Evolutionary conservation across 2,329 filamentous ascomycete species (phyloP).

Genomic region (Calonectria fujianensis): DNA sequence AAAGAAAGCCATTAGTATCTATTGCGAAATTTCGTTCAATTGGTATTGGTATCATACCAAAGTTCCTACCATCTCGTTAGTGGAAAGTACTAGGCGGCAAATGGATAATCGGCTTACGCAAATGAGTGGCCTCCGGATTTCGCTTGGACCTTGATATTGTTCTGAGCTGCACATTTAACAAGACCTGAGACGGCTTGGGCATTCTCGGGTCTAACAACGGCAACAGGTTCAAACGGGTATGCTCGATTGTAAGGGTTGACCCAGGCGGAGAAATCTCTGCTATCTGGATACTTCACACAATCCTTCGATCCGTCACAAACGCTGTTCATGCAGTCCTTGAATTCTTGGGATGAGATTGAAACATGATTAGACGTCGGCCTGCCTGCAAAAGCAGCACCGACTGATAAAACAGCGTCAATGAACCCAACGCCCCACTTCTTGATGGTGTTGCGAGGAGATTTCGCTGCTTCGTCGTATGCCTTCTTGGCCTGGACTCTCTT

Average conservation of each 20-base stretch:
- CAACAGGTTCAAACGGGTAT: not conserved
- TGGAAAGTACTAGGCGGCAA: not conserved
- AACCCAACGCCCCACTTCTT: not conserved
- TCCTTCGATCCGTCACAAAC: not conserved
- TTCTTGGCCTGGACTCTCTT: not conserved
- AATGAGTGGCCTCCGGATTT: constrained; percentile 13
- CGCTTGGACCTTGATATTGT: constrained; percentile 16
- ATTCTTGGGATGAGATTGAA: not conserved
- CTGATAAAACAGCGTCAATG: not conserved
- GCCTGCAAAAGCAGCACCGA: not conserved
- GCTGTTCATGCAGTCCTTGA: not conserved
- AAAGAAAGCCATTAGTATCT: not conserved
- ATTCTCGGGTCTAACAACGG: not conserved
- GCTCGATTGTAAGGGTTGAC: not conserved
- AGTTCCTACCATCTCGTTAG: constrained; percentile 6
- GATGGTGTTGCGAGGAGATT: too few relatives aligned
- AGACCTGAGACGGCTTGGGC: not conserved
- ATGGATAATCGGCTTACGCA: not conserved
- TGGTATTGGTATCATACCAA: not conserved
- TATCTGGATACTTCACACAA: not conserved
- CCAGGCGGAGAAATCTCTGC: not conserved
- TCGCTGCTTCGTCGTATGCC: not conserved
- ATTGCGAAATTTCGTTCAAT: not conserved
- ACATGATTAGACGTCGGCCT: not conserved
- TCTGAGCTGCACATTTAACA: constrained; percentile 7